A percentile compares a stretch with the other conserved stretches of the same genome.
Evolutionary conservation across 352 stramenopile genomes (phyloP).

Genomic region (Pythium diclinum): DNA sequence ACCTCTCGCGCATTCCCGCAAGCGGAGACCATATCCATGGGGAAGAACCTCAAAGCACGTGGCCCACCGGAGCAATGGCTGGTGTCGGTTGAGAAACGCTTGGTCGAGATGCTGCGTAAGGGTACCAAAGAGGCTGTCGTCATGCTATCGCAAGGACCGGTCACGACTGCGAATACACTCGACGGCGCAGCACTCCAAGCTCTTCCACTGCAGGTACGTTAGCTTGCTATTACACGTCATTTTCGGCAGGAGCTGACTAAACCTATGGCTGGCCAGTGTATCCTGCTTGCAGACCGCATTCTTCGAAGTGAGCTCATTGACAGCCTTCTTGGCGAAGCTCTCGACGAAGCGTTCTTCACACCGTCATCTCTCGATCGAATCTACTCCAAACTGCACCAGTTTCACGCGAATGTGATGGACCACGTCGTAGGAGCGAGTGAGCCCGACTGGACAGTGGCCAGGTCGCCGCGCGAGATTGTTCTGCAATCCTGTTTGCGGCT

Average conservation of each 20-base stretch:
- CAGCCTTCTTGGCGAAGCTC: conserved; percentile 4
- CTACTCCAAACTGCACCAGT: conserved; percentile 13
- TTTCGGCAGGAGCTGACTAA: neutral
- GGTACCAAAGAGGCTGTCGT: conserved; percentile 41
- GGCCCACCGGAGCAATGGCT: conserved; percentile 72
- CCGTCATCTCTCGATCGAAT: neutral
- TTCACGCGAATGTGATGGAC: conserved; percentile 6
- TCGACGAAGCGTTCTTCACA: neutral
- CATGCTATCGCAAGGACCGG: conserved; percentile 8
- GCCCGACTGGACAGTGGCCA: neutral
- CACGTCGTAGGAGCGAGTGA: neutral
- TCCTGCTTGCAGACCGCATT: conserved; percentile 53
- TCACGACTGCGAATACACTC: neutral
- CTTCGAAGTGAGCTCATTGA: conserved; percentile 43
- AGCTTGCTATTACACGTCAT: neutral
- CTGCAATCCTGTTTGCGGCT: conserved; percentile 34
- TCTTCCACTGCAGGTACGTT: conserved; percentile 23
- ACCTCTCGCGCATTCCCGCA: conserved; percentile 38
- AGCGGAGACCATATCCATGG: conserved; percentile 53
- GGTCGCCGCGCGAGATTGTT: conserved; percentile 26
- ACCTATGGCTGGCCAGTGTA: conserved; percentile 7
- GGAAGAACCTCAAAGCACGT: conserved; percentile 70
- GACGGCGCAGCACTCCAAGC: conserved; percentile 11
- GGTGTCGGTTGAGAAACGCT: conserved; percentile 47
- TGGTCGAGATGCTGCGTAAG: conserved; percentile 55